A percentile compares a stretch with the other conserved stretches of the same genome.
Conservation (phyloP, 75 land plant species). For the Selaginella moellendorffii region DNA sequence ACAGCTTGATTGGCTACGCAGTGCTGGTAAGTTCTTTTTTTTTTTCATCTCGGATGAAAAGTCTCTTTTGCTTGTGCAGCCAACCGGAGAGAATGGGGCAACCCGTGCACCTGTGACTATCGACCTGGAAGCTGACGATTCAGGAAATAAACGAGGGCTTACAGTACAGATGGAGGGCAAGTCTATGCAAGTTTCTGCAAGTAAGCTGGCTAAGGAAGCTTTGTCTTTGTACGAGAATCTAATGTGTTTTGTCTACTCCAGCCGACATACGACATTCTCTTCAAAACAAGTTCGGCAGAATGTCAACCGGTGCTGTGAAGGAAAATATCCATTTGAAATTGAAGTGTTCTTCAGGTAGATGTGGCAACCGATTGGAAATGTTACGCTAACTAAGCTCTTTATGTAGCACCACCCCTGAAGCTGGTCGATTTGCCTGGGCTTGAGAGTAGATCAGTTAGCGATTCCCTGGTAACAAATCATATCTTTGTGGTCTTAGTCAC, state of each 20-base stretch:
- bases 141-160: constrained; percentile 46
- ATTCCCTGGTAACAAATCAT: not conserved
- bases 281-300: not conserved
- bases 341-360: not conserved
- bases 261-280: not conserved
- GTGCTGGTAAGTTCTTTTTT: constrained; percentile 48
- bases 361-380: too few relatives aligned
- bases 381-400: too few relatives aligned
- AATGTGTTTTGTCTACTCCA: not conserved
- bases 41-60: not conserved
- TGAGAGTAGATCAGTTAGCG: not conserved
- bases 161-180: constrained; percentile 66
- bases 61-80: constrained; percentile 32
- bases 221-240: not conserved
- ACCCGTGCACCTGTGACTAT: constrained; percentile 87
- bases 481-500: not conserved
- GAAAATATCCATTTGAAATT: not conserved
- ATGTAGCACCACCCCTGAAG: constrained; percentile 3
- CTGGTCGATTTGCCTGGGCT: constrained; percentile 7
- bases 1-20: constrained; percentile 92
- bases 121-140: constrained; percentile 55
- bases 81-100: constrained; percentile 98
- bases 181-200: constrained; percentile 70
- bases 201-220: constrained; percentile 28
- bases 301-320: not conserved